A percentile compares a stretch with the other conserved stretches of the same genome.
Conservation (phyloP, 225 moss, liverwort and hornwort genomes). For the Straminergon stramineum region DNA sequence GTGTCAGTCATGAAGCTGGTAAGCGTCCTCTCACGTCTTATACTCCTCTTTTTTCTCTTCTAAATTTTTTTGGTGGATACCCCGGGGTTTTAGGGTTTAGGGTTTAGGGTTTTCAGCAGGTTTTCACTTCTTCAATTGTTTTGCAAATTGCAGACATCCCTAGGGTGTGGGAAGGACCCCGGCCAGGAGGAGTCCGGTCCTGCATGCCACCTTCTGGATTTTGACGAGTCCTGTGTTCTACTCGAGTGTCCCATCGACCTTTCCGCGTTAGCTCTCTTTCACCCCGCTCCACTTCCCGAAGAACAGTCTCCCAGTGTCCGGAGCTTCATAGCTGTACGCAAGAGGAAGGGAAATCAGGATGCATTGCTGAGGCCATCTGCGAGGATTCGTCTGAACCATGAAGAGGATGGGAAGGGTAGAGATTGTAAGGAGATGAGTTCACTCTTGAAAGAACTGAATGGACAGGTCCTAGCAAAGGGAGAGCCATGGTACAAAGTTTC, state of each 20-base stretch:
- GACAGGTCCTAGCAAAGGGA: conserved; percentile 42
- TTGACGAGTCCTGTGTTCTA: conserved; percentile 55
- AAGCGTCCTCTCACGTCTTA: neutral
- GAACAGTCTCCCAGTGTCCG: neutral
- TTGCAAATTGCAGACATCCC: conserved; percentile 29
- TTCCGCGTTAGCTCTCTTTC: conserved; percentile 51
- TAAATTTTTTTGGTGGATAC: neutral
- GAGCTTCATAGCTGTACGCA: conserved; percentile 2
- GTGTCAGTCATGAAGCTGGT: conserved; percentile 51
- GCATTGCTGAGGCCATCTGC: neutral
- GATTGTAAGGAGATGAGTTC: conserved; percentile 5
- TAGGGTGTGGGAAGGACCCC: conserved; percentile 50
- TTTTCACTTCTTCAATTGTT: neutral
- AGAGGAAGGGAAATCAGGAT: conserved; percentile 7
- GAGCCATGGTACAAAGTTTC: conserved; percentile 84
- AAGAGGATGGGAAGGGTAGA: neutral
- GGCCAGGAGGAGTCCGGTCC: conserved; percentile 19
- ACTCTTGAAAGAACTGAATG: conserved; percentile 24
- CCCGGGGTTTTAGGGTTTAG: neutral
- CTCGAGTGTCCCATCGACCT: conserved; percentile 89
- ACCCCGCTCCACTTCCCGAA: conserved; percentile 30
- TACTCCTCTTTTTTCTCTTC: neutral
- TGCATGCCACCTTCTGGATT: conserved; percentile 67
- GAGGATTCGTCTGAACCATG: neutral
- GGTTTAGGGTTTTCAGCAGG: neutral